Evolutionary conservation across 1,284 basidiomycete genomes (phyloP).

Genomic region (Xanthoconium separans): DNA sequence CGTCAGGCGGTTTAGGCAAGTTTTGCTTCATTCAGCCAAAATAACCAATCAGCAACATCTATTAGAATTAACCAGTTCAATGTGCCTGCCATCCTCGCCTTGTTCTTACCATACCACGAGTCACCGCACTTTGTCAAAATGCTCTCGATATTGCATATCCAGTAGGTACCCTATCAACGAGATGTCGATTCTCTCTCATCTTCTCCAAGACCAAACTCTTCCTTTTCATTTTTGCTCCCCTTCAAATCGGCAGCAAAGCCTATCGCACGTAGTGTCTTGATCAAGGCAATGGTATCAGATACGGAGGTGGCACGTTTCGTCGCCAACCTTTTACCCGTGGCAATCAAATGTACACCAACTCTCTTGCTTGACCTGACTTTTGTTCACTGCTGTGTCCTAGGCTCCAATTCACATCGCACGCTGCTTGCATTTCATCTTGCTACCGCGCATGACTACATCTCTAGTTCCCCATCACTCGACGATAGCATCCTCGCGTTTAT

Average conservation of each 20-base stretch:
- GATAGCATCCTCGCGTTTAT: conserved; percentile 63
- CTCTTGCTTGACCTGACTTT: not conserved
- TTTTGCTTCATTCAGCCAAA: not conserved
- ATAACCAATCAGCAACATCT: not conserved
- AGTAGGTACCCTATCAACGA: conserved; percentile 41
- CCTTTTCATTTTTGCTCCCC: conserved; percentile 69
- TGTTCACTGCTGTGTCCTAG: conserved; percentile 15
- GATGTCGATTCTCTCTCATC: conserved; percentile 6
- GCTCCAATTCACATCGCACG: conserved; percentile 57
- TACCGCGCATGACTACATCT: conserved; percentile 78
- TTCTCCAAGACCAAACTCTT: conserved; percentile 42
- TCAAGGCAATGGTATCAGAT: conserved; percentile 73
- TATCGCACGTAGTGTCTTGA: conserved; percentile 65
- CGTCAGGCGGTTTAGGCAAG: conserved; percentile 87
- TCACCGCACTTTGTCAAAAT: conserved; percentile 95
- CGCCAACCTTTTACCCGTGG: conserved; percentile 58
- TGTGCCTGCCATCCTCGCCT: conserved; percentile 70
- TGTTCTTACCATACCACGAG: conserved; percentile 95
- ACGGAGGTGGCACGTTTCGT: conserved; percentile 76
- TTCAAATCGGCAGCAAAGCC: conserved; percentile 75
- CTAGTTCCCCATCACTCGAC: conserved; percentile 51
- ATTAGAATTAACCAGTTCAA: conserved; percentile 92
- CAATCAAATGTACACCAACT: conserved; percentile 47
- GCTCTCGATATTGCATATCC: conserved; percentile 81
- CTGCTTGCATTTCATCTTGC: conserved; percentile 86